Conservation (phyloP, 495 filamentous ascomycete species). For the Endocarpon pusillum region DNA sequence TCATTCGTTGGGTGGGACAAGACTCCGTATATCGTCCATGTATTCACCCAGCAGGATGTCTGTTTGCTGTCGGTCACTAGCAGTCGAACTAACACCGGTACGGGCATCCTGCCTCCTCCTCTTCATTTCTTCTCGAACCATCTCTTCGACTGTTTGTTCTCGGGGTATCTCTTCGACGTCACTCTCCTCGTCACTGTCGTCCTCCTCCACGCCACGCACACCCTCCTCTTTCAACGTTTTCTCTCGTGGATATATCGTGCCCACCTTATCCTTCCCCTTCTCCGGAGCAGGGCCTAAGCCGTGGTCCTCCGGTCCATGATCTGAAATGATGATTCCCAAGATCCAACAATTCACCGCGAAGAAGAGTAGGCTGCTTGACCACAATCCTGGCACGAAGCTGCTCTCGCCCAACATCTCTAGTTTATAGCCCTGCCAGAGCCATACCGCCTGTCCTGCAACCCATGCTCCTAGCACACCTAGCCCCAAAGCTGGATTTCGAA, state of each 20-base stretch:
- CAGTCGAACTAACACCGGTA: too few relatives aligned
- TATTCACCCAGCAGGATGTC: too few relatives aligned
- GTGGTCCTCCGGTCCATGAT: conserved; percentile 29
- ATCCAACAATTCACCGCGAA: conserved; percentile 81
- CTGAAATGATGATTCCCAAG: conserved; percentile 56
- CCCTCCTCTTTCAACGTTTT: background rate
- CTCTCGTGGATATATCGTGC: too few relatives aligned
- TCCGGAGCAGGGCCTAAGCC: background rate
- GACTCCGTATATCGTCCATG: conserved; percentile 1
- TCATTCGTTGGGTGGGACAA: background rate
- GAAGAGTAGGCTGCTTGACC: conserved; percentile 55
- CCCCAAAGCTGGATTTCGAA: conserved; percentile 40
- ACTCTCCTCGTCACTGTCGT: background rate
- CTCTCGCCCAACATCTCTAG: conserved; percentile 81
- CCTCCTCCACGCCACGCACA: background rate
- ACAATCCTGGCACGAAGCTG: conserved; percentile 72
- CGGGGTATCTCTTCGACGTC: conserved; percentile 1
- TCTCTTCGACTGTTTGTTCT: background rate
- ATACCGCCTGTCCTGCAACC: conserved; percentile 49
- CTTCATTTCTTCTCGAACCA: background rate
- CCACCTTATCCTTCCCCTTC: too few relatives aligned
- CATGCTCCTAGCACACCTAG: conserved; percentile 47
- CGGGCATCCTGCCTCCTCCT: background rate
- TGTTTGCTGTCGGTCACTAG: too few relatives aligned
- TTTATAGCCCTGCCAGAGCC: conserved; percentile 77